Percentiles rank a stretch among this genome's conserved stretches.
Conservation (phyloP, 2,329 filamentous ascomycete species). For the Aureobasidium sp. region DNA sequence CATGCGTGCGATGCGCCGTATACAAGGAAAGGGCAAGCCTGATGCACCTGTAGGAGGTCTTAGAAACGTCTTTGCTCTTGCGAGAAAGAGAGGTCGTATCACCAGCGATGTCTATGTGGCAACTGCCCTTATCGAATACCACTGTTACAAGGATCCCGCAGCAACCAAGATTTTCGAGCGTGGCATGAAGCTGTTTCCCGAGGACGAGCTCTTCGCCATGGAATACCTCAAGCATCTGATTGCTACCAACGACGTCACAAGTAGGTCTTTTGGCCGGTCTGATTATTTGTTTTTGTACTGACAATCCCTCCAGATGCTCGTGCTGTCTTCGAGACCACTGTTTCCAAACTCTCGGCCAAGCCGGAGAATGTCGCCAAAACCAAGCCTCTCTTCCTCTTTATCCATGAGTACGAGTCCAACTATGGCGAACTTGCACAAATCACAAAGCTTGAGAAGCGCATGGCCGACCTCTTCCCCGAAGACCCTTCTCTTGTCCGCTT, state of each 20-base stretch:
- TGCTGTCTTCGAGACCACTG: conserved; percentile 91
- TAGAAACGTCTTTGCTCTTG: conserved; percentile 81
- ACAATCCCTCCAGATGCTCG: conserved; percentile 60
- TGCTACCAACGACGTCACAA: conserved; percentile 84
- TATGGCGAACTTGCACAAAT: conserved; percentile 91
- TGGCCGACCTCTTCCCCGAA: conserved; percentile 87
- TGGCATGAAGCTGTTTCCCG: conserved; percentile 84
- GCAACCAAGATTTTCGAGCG: conserved; percentile 95
- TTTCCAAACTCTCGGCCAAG: conserved; percentile 71
- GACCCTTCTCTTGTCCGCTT: conserved; percentile 72
- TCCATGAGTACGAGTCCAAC: conserved; percentile 90
- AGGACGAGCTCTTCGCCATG: conserved; percentile 85
- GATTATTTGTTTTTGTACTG: conserved; percentile 4
- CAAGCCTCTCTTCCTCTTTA: conserved; percentile 79
- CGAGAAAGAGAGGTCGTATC: conserved; percentile 75
- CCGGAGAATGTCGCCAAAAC: conserved; percentile 65
- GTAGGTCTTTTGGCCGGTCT: conserved; percentile 46
- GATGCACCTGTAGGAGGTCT: conserved; percentile 57
- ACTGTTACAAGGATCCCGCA: conserved; percentile 89
- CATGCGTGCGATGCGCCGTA: conserved; percentile 85
- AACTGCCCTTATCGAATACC: conserved; percentile 84
- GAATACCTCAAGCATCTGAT: conserved; percentile 95
- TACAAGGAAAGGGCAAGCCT: conserved; percentile 67
- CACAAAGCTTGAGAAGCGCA: conserved; percentile 79
- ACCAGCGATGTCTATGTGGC: conserved; percentile 94